phyloP scores from a whole-genome alignment of 495 filamentous ascomycete genomes.

The Tuber calosporum region DNA sequence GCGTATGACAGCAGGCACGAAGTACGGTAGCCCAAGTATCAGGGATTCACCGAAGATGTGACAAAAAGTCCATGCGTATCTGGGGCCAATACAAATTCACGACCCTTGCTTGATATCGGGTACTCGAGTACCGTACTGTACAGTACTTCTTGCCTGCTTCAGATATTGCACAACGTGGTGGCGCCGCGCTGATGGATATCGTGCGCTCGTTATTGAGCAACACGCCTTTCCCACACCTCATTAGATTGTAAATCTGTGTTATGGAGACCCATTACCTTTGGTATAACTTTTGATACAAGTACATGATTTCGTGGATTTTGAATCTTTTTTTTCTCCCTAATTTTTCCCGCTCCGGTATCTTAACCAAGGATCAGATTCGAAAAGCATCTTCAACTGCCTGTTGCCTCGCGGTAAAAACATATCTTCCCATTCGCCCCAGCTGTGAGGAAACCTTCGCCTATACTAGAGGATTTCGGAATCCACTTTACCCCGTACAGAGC shows the following conservation, averaged over 20 bases:
- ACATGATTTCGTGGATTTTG: not conserved
- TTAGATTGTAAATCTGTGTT: not conserved
- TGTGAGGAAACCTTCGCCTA: constrained; percentile 78
- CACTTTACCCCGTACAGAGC: constrained; percentile 81
- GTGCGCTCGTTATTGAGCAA: not conserved
- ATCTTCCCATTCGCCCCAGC: constrained; percentile 74
- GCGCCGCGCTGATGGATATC: not conserved
- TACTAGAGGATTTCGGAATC: constrained; percentile 65
- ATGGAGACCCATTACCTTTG: not conserved
- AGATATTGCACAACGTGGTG: not conserved
- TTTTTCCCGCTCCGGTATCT: not conserved
- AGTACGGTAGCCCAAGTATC: too few species aligned
- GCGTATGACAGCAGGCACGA: too few species aligned
- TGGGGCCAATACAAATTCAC: too few species aligned
- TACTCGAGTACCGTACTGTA: too few species aligned
- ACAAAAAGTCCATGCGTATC: too few species aligned
- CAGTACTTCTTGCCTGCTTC: too few species aligned
- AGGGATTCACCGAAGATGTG: too few species aligned
- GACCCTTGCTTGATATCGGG: too few species aligned
- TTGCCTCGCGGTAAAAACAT: constrained; percentile 87
- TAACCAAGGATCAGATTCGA: not conserved
- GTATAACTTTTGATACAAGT: not conserved
- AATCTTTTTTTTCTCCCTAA: not conserved
- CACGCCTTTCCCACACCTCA: not conserved
- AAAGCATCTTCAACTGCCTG: constrained; percentile 51